These are phyloP conservation scores for Fistulinella cinereoalba DNA, from an alignment of 1,284 basidiomycete genomes.

Conservation along the genomic window DNA sequence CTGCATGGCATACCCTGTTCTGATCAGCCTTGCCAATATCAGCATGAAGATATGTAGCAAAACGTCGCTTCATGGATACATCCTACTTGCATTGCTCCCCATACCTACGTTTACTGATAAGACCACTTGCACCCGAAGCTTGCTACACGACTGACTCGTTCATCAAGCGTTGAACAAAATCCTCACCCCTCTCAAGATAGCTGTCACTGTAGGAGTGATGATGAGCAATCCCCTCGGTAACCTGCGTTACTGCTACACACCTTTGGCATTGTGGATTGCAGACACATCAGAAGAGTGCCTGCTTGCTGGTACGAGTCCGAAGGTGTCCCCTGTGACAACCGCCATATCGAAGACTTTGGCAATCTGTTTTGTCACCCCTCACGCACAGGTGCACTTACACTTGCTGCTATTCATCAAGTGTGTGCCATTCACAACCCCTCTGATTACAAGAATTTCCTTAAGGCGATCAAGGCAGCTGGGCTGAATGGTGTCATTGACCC, in stretches of 20 bases:
- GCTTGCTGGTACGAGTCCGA: not conserved
- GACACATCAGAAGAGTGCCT: not conserved
- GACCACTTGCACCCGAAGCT: not conserved
- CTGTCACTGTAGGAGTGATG: constrained; percentile 26
- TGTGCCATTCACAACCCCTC: not conserved
- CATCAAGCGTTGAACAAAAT: constrained; percentile 34
- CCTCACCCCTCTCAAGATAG: constrained; percentile 29
- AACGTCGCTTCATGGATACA: too few relatives aligned
- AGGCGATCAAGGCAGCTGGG: not conserved
- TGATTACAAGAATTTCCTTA: not conserved
- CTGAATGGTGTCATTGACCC: constrained; percentile 1
- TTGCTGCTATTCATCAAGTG: not conserved
- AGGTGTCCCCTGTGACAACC: not conserved
- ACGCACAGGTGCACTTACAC: not conserved
- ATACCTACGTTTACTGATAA: too few relatives aligned
- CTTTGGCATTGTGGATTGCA: not conserved
- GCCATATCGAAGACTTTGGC: not conserved
- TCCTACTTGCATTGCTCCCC: too few relatives aligned
- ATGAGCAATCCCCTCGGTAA: constrained; percentile 29
- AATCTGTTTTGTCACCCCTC: not conserved
- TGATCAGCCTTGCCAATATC: too few relatives aligned
- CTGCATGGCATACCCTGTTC: not conserved
- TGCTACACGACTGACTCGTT: constrained; percentile 10
- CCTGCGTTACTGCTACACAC: constrained; percentile 6
- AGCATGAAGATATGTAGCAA: too few relatives aligned